A percentile compares a stretch with the other conserved stretches of the same genome.
Conservation (phyloP, 441 rosid genomes). For the Aleurites moluccanus region DNA sequence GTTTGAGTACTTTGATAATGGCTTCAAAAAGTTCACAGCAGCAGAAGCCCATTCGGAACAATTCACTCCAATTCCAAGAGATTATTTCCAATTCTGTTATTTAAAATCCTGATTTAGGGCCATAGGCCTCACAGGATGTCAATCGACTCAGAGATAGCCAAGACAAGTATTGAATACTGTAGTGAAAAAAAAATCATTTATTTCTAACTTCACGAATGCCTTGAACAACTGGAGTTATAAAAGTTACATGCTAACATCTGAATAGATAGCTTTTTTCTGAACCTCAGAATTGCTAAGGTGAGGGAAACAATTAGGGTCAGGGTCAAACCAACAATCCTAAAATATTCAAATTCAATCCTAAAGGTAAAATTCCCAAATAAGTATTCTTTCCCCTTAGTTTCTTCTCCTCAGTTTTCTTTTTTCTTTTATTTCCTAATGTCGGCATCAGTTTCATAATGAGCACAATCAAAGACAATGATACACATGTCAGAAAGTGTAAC, state of each 20-base stretch:
- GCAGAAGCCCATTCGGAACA: too few species aligned
- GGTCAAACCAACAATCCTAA: neutral
- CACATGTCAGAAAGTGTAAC: neutral
- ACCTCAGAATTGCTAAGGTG: neutral
- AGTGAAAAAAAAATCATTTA: neutral
- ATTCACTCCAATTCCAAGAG: too few species aligned
- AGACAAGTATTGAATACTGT: neutral
- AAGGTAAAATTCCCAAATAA: neutral
- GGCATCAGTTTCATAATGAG: neutral
- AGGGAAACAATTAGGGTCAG: neutral
- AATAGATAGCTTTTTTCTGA: neutral
- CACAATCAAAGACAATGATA: slow-evolving; percentile 1
- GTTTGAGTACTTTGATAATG: too few species aligned
- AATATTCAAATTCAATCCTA: slow-evolving; percentile 7
- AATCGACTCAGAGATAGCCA: slow-evolving; percentile 15
- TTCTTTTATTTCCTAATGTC: neutral
- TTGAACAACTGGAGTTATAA: neutral
- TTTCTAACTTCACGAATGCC: neutral
- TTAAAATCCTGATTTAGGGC: neutral
- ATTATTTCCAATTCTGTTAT: too few species aligned
- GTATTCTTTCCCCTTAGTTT: neutral
- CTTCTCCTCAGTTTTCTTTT: neutral
- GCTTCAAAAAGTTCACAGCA: too few species aligned
- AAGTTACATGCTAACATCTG: neutral
- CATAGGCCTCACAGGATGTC: neutral